phyloP scores from a whole-genome alignment of 495 filamentous ascomycete species.

The Glutinoglossum americanum region DNA sequence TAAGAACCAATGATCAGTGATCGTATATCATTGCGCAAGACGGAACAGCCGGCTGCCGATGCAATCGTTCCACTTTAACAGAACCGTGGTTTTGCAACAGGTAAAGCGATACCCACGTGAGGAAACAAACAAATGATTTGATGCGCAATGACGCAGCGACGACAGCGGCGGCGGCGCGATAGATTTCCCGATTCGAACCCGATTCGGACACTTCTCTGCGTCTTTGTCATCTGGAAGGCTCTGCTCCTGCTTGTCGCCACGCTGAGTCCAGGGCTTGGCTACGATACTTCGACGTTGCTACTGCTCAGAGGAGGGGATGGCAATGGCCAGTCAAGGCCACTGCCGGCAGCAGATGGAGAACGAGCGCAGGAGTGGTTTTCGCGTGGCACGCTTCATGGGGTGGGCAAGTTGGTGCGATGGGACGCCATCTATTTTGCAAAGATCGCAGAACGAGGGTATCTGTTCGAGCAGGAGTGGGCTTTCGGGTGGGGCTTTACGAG shows the following conservation, averaged over 20 bases:
- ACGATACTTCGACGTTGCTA: slow-evolving; percentile 71
- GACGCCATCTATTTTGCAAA: slow-evolving; percentile 76
- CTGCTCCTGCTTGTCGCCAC: slow-evolving; percentile 43
- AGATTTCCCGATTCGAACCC: neutral
- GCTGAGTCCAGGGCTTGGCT: slow-evolving; percentile 47
- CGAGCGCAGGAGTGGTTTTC: slow-evolving; percentile 4
- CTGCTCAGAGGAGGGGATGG: slow-evolving; percentile 17
- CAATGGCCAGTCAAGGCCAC: slow-evolving; percentile 1
- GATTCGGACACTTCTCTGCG: neutral
- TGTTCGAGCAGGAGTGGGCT: slow-evolving; percentile 93
- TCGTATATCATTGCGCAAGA: too few relatives aligned
- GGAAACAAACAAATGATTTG: too few relatives aligned
- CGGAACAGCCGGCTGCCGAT: too few relatives aligned
- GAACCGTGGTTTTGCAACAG: too few relatives aligned
- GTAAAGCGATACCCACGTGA: too few relatives aligned
- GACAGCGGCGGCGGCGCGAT: neutral
- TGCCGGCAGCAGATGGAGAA: neutral
- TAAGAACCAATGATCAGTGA: too few relatives aligned
- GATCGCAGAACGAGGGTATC: slow-evolving; percentile 44
- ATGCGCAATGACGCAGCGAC: neutral
- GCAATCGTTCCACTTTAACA: too few relatives aligned
- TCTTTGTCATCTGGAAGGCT: slow-evolving; percentile 45
- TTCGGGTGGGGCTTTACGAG: slow-evolving; percentile 52
- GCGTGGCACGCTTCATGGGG: slow-evolving; percentile 15
- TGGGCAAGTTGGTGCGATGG: slow-evolving; percentile 55